Evolutionary conservation across 2,329 filamentous ascomycete species (phyloP).

Genomic region (Alternaria infectoria): DNA sequence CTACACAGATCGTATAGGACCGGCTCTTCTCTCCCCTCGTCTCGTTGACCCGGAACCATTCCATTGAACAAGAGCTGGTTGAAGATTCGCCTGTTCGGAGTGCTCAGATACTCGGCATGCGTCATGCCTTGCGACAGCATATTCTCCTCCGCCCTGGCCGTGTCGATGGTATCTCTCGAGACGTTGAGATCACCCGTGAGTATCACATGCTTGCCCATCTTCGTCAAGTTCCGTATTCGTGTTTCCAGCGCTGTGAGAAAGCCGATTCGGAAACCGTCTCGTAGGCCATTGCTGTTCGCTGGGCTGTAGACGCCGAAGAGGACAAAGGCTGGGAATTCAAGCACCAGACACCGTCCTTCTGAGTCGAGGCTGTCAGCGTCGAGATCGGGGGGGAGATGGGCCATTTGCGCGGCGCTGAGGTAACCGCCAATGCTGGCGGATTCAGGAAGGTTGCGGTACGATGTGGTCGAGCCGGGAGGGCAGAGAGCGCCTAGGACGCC

Average conservation of each 20-base stretch:
- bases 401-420: slow-evolving; percentile 72
- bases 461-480: slow-evolving; percentile 71
- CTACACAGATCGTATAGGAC: slow-evolving; percentile 85
- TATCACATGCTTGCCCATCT: slow-evolving; percentile 82
- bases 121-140: slow-evolving; percentile 73
- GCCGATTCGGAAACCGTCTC: slow-evolving; percentile 80
- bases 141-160: slow-evolving; percentile 73
- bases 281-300: slow-evolving; percentile 82
- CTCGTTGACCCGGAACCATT: slow-evolving; percentile 68
- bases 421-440: slow-evolving; percentile 88
- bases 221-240: slow-evolving; percentile 81
- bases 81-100: slow-evolving; percentile 76
- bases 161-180: slow-evolving; percentile 71
- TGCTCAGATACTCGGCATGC: slow-evolving; percentile 73
- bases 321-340: slow-evolving; percentile 95
- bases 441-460: slow-evolving; percentile 76
- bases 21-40: slow-evolving; percentile 71
- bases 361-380: slow-evolving; percentile 80
- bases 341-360: slow-evolving; percentile 86
- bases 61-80: slow-evolving; percentile 84
- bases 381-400: slow-evolving; percentile 53
- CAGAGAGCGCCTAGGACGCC: slow-evolving; percentile 85
- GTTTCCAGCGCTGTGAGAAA: slow-evolving; percentile 83
- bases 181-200: slow-evolving; percentile 91
- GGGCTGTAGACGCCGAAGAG: slow-evolving; percentile 92